Evolutionary conservation across 1,284 basidiomycete species (phyloP).

Genomic region (Pascua guehoae): DNA sequence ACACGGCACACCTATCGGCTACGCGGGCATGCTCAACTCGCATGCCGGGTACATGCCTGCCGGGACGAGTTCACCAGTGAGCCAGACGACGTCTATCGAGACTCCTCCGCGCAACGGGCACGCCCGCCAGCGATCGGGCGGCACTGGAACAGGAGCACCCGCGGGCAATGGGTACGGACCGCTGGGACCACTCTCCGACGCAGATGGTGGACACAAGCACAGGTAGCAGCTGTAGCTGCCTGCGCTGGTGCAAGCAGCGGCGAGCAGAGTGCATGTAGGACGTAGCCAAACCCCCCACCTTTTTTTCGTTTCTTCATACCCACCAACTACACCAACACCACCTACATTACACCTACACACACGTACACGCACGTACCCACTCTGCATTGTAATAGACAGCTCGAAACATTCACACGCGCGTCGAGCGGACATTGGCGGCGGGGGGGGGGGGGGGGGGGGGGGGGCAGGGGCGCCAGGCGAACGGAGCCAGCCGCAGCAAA

Average conservation of each 20-base stretch:
- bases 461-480: too few relatives aligned
- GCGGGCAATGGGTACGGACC: constrained; percentile 33
- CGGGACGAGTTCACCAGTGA: too few relatives aligned
- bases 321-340: neutral
- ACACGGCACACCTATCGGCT: neutral
- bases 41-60: too few relatives aligned
- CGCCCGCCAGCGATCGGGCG: constrained; percentile 41
- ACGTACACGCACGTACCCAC: constrained; percentile 7
- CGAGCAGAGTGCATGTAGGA: too few relatives aligned
- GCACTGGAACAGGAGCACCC: constrained; percentile 5
- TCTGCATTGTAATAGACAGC: constrained; percentile 20
- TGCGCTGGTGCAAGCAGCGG: too few relatives aligned
- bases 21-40: neutral
- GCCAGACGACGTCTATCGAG: constrained; percentile 3
- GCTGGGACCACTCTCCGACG: constrained; percentile 26
- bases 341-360: neutral
- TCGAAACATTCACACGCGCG: neutral
- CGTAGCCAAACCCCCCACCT: too few relatives aligned
- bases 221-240: neutral
- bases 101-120: constrained; percentile 24
- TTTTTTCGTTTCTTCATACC: neutral
- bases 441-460: too few relatives aligned
- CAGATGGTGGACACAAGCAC: neutral
- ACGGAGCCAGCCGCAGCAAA: too few relatives aligned
- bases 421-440: too few relatives aligned